Evolutionary conservation across 108 stramenopile genomes (phyloP), one percentile per base, ranked within the genome.

Genomic region (Ochromonas danica): DNA sequence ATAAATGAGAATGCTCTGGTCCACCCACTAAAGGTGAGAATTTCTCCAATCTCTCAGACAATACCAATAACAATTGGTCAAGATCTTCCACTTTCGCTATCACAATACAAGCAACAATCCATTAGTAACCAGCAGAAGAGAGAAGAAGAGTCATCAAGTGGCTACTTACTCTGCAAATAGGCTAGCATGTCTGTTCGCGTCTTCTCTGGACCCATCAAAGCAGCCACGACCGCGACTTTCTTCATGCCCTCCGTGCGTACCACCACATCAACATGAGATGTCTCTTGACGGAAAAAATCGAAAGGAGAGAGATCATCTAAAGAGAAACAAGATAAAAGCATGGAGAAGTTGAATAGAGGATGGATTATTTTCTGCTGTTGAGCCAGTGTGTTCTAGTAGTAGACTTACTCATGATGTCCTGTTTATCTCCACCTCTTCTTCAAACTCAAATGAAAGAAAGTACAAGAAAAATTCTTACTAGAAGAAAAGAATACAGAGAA

Each of bases 251-350:
- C 72, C 14, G 72, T 75, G 40, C 72, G 72, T 10, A 75, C 31
- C 28, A 75, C 72, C 14, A 25, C 51, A 57, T 75, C 72, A 14
- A 14, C 10, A 25, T 75, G 3, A 22, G n/a, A 33, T 38, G 72
- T 36, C 31, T 75, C 72, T 75, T 75, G 72, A 33, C 51, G 43
- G 25, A 75, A 75, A 41, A 75, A 75, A n/a, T 75, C 72, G 40
- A 75, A 75, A 57, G 72, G 43, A 27, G 72, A 75, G 14, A 57
- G 25, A 60, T 75, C 72, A 60, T 33, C 72, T 75, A 51, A 51
- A 51, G 22, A 51, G 22, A 6, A 51, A 51, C 6, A 51, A 51
- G n/a, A n/a, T n/a, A n/a, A n/a, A n/a, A n/a, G n/a, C n/a, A n/a
- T n/a, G n/a, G n/a, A n/a, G n/a, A n/a, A n/a, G n/a, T n/a, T n/a